Evolutionary conservation across 2,329 filamentous ascomycete species (phyloP), one percentile per base, ranked within the genome.

Genomic region (Aureobasidium vineae): DNA sequence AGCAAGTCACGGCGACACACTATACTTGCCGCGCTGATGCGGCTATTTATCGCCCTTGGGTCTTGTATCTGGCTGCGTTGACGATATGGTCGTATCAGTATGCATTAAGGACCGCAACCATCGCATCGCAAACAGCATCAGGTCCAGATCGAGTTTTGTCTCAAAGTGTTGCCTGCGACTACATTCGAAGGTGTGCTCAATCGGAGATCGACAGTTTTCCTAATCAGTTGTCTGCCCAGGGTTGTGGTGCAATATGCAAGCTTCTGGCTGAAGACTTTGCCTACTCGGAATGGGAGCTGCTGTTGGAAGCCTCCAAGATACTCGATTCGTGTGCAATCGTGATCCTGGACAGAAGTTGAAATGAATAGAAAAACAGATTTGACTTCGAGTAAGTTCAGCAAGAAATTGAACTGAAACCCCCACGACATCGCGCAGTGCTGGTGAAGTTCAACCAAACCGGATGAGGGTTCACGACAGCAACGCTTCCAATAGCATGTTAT

Each of bases 31-130:
- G 91, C 28, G 90, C 96, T 70, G 94, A 97, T 72, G 88, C 91
- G 59, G 83, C 97, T 1, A 84, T 97, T 67, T 95, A 97, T 73
- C 84, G 93, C 13, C 91, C 93, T 0, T 97, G 94, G 94, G 91
- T 96, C 5, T 81, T 97, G 60, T 97, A 97, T 77, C 94, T 96
- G 73, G 90, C 94, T 0, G 88, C 88, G 0, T 82, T 98, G 6
- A 91, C 97, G 16, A 90, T 97, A 1, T 97, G 94, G 93, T 92
- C 87, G 68, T 97, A 97, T 73, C 92, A 92, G 1, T 96, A 88
- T 74, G 92, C 93, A 0, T 57, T 61, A 26, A 26, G 41, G 5
- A 5, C 26, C 13, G 40, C 21, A 11, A 19, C 19, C 3, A 33
- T 26, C n/a, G 6, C n/a, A 26, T 38, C 57, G 21, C 43, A 50